phyloP scores from a whole-genome alignment of 306 rosid genomes.

The Vigna nakashimae region DNA sequence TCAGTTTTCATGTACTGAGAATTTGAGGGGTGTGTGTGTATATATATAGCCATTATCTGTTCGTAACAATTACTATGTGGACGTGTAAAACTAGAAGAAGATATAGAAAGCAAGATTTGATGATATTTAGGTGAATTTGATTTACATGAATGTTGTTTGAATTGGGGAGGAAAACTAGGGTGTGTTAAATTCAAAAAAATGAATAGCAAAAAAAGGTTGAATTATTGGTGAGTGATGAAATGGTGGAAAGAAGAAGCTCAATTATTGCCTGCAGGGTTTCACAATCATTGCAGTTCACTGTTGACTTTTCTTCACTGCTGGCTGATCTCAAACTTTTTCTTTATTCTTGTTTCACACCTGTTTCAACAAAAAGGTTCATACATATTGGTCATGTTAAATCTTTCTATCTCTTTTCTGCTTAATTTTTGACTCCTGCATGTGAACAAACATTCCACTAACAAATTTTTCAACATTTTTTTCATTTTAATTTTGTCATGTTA shows the following conservation, averaged over 20 bases:
- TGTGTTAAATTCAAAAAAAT: constrained; percentile 33
- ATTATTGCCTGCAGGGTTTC: constrained; percentile 63
- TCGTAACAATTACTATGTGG: no score
- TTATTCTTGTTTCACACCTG: constrained; percentile 28
- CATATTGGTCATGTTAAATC: background rate
- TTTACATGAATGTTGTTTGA: background rate
- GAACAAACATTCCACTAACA: background rate
- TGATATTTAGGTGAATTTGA: constrained; percentile 14
- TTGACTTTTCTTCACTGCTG: constrained; percentile 50
- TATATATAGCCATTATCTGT: no score
- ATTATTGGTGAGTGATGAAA: constrained; percentile 58
- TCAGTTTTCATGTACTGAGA: no score
- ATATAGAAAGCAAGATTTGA: background rate
- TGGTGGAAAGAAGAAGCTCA: constrained; percentile 53
- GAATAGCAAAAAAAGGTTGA: constrained; percentile 33
- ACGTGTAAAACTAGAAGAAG: background rate
- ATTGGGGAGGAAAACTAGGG: constrained; percentile 6
- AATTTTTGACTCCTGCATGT: constrained; percentile 20
- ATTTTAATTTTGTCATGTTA: background rate
- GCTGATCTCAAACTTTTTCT: constrained; percentile 37
- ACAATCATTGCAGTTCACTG: constrained; percentile 70
- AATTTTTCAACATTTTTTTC: constrained; percentile 2
- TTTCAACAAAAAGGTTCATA: constrained; percentile 6
- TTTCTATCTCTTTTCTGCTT: background rate
- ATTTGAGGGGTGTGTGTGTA: no score